Conservation (phyloP, 805 yeast species). For the Monosporozyma unispora region DNA sequence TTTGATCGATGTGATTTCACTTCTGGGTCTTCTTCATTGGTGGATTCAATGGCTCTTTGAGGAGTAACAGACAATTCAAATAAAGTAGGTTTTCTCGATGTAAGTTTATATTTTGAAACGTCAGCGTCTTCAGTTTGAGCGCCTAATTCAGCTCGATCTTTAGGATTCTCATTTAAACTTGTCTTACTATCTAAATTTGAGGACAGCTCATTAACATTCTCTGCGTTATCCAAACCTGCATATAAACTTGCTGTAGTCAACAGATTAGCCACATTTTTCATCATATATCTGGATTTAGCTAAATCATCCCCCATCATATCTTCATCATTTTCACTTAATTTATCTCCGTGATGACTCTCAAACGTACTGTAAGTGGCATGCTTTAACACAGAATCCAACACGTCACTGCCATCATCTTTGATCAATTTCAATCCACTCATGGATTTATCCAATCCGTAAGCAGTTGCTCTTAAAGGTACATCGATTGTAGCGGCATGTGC, state of each 20-base stretch:
- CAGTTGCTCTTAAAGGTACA: neutral
- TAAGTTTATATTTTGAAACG: neutral
- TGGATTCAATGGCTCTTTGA: slow-evolving; percentile 1
- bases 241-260: slow-evolving; percentile 51
- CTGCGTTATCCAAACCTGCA: slow-evolving; percentile 30
- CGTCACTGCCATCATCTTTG: slow-evolving; percentile 2
- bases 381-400: neutral
- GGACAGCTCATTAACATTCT: slow-evolving; percentile 12
- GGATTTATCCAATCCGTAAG: slow-evolving; percentile 1
- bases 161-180: neutral
- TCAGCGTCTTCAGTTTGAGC: neutral
- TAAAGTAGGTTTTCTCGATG: slow-evolving; percentile 12
- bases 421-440: neutral
- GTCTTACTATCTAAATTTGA: neutral
- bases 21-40: neutral
- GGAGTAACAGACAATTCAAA: slow-evolving; percentile 16
- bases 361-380: neutral
- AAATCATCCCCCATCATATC: slow-evolving; percentile 20
- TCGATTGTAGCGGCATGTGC: slow-evolving; percentile 1
- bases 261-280: slow-evolving; percentile 45
- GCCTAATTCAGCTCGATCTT: too few relatives aligned
- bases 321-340: slow-evolving; percentile 7
- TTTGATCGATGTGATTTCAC: neutral
- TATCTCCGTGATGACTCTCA: slow-evolving; percentile 5
- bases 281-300: slow-evolving; percentile 36